Conservation (phyloP, 106 monocot species). For the Platanthera zijinensis region DNA sequence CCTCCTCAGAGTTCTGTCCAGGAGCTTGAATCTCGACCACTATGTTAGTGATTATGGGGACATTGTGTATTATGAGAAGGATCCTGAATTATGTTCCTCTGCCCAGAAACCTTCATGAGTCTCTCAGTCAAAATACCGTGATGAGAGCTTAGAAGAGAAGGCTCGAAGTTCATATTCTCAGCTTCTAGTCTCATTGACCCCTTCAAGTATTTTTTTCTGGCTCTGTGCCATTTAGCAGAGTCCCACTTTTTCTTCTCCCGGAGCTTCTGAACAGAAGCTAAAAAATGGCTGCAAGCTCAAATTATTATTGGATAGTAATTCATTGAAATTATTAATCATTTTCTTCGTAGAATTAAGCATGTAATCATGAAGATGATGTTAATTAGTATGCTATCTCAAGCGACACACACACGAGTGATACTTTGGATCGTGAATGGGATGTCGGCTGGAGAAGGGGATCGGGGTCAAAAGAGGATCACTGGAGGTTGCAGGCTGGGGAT, state of each 20-base stretch:
- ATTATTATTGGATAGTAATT: background rate
- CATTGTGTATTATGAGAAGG: conserved; percentile 70
- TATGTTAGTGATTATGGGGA: conserved; percentile 72
- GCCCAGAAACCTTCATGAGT: background rate
- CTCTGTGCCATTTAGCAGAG: background rate
- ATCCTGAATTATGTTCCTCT: conserved; percentile 20
- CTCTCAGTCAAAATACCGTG: background rate
- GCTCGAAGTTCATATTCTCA: background rate
- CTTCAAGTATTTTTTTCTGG: background rate
- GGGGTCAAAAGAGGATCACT: too few species aligned
- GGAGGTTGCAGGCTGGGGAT: too few species aligned
- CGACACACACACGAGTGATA: too few species aligned
- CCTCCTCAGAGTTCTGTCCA: conserved; percentile 41
- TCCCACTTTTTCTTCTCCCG: background rate
- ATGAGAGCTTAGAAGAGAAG: background rate
- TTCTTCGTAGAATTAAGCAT: background rate
- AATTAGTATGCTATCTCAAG: too few species aligned
- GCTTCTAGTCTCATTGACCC: background rate
- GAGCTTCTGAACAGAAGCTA: background rate
- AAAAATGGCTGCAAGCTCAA: background rate
- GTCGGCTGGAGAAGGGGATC: too few species aligned
- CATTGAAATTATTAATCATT: background rate
- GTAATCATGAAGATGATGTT: background rate
- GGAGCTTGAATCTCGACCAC: conserved; percentile 64
- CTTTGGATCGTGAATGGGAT: too few species aligned